phyloP scores from a whole-genome alignment of 768 basidiomycete genomes.

The Suillus ampliporus region DNA sequence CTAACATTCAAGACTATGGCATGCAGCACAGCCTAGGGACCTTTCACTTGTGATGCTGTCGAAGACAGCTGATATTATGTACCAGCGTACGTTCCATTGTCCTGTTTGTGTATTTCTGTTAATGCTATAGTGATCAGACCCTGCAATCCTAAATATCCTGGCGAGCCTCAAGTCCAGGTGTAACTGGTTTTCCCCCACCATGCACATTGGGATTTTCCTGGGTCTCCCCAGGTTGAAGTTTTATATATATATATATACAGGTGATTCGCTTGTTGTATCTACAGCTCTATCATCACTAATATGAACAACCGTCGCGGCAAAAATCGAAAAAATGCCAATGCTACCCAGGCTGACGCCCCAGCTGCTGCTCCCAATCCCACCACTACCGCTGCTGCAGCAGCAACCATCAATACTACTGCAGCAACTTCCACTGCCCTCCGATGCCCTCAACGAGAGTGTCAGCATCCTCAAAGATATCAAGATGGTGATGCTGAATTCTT shows the following conservation, averaged over 20 bases:
- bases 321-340: background rate
- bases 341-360: background rate
- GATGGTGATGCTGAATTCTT: background rate
- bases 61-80: no score
- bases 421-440: background rate
- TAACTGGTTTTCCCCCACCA: no score
- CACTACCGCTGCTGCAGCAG: background rate
- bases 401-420: background rate
- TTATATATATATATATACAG: background rate
- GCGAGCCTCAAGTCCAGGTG: no score
- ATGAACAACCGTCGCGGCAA: background rate
- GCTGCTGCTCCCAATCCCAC: background rate
- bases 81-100: no score
- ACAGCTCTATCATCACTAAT: background rate
- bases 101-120: no score
- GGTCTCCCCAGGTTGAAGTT: no score
- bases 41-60: no score
- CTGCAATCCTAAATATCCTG: no score
- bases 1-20: no score
- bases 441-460: background rate
- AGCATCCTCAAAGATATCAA: background rate
- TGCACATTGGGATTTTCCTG: no score
- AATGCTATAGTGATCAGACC: no score
- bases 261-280: background rate
- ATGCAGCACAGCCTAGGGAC: no score